Base-by-base conservation (phyloP, 2,329 filamentous ascomycete genomes). In the Ceratocystis huliohia region DNA sequence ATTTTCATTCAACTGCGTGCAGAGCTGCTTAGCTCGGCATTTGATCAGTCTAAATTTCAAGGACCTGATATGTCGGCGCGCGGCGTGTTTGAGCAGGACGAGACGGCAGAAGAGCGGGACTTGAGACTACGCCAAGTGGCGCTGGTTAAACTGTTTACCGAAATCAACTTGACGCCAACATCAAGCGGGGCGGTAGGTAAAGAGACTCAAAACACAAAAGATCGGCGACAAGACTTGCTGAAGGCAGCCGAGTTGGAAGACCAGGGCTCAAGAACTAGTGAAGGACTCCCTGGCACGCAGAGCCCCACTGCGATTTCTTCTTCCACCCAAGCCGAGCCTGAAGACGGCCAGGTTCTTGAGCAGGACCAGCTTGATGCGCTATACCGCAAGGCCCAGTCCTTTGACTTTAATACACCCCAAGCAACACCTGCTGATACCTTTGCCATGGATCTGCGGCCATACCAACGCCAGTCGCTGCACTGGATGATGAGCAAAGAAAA, bases 401-500 rank as follows among this genome's bases (percentile, higher is more conserved):
- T 97, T 72, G 94, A 99, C 74, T 97, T 99, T 73, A 84, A 85
- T 73, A 96, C 92, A 0, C 92, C 92, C 1, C 87, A 91, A 74
- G 87, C 90, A 8, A 88, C 96, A 71, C 93, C 94, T 8, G 85
- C 88, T 5, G 81, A 87, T 7, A 90, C 86, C 0, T 99, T 99
- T 74, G 81, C 82, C 5, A 86, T 99, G 85, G 81, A 86, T 46
- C 79, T 99, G 33, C 86, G 94, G 2, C 91, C 90, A 64, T 99
- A 99, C 71, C 94, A 99, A 74, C 96, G 91, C 73, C 94, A 99
- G 75, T 91, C 94, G 0, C 77, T 99, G 5, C 81, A 96, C 73
- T 99, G 94, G 94, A 96, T 99, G 91, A 81, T 97, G 69, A 82
- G 86, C 3, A 97, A 97, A 74, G 94, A 99, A 74, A 93, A 86